Conservation (phyloP, 495 filamentous ascomycete genomes). For the Neurospora sp. region DNA sequence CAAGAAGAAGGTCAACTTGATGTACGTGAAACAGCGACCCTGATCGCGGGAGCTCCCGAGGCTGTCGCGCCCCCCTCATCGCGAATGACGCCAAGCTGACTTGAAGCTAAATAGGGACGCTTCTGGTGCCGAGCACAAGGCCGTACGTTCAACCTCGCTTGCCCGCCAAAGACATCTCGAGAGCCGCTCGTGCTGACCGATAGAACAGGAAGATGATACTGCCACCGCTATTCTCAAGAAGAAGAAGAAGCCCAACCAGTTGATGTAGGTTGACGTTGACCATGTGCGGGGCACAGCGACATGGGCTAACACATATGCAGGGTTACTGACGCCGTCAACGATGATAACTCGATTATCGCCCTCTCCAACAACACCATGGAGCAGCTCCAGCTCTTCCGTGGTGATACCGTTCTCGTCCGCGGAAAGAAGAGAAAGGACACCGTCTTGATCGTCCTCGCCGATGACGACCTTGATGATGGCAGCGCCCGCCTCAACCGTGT, state of each 20-base stretch:
- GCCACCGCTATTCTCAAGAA: slow-evolving; percentile 98
- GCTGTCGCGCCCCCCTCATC: background rate
- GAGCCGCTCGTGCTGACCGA: slow-evolving; percentile 10
- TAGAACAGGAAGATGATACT: slow-evolving; percentile 68
- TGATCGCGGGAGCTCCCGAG: slow-evolving; percentile 1
- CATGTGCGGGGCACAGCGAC: background rate
- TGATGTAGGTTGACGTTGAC: slow-evolving; percentile 58
- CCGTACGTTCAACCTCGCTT: slow-evolving; percentile 46
- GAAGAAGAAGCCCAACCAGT: slow-evolving; percentile 99
- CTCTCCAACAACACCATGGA: slow-evolving; percentile 99
- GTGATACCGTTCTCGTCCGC: slow-evolving; percentile 94
- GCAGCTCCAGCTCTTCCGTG: slow-evolving; percentile 91
- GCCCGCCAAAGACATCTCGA: slow-evolving; percentile 5
- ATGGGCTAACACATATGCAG: slow-evolving; percentile 40
- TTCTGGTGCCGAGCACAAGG: slow-evolving; percentile 79
- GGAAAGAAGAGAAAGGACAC: slow-evolving; percentile 99
- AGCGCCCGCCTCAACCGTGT: slow-evolving; percentile 95
- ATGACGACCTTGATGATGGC: slow-evolving; percentile 96
- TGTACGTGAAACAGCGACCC: slow-evolving; percentile 45
- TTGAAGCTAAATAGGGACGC: slow-evolving; percentile 53
- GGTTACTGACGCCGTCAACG: slow-evolving; percentile 94
- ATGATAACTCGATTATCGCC: slow-evolving; percentile 99
- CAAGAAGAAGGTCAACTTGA: slow-evolving; percentile 88
- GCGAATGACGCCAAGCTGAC: slow-evolving; percentile 18
- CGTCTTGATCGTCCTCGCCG: slow-evolving; percentile 90